Evolutionary conservation across 306 rosid species (phyloP).

Genomic region (Dryas alaskensis): DNA sequence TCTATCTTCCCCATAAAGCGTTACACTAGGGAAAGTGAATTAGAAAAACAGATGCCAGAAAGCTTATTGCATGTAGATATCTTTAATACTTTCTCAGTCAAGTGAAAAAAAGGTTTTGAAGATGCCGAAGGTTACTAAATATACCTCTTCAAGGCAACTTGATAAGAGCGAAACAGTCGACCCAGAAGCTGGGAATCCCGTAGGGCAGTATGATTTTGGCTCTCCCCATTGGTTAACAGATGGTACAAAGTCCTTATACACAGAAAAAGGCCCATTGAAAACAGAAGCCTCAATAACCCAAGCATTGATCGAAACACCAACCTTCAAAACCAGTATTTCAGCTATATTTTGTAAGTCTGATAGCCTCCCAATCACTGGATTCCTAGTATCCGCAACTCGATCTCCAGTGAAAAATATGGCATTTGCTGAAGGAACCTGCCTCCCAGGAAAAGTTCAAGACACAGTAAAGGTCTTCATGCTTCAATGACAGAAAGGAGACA

Average conservation of each 20-base stretch:
- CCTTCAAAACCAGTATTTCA: conserved; percentile 65
- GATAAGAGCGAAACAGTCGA: conserved; percentile 51
- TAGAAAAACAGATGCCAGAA: background rate
- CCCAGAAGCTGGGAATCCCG: conserved; percentile 64
- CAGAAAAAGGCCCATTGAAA: conserved; percentile 79
- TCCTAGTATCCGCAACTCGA: conserved; percentile 66
- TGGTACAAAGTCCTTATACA: conserved; percentile 67
- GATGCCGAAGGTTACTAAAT: conserved; percentile 1
- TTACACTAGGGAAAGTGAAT: background rate
- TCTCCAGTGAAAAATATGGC: conserved; percentile 78
- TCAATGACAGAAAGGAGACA: background rate
- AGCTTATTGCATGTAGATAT: background rate
- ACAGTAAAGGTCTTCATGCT: background rate
- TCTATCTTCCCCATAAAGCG: background rate
- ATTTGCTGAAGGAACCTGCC: conserved; percentile 63
- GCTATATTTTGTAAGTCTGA: conserved; percentile 66
- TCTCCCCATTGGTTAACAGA: conserved; percentile 73
- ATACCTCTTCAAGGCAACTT: conserved; percentile 61
- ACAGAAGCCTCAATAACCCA: conserved; percentile 83
- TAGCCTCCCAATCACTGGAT: conserved; percentile 70
- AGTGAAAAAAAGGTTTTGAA: background rate
- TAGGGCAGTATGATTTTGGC: conserved; percentile 55
- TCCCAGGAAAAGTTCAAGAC: conserved; percentile 6
- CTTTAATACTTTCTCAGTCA: background rate
- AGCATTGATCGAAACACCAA: conserved; percentile 62